These are phyloP conservation scores for Nectriaceae sp. DNA, from an alignment of 2,329 filamentous ascomycete species.

Conservation along the genomic window DNA sequence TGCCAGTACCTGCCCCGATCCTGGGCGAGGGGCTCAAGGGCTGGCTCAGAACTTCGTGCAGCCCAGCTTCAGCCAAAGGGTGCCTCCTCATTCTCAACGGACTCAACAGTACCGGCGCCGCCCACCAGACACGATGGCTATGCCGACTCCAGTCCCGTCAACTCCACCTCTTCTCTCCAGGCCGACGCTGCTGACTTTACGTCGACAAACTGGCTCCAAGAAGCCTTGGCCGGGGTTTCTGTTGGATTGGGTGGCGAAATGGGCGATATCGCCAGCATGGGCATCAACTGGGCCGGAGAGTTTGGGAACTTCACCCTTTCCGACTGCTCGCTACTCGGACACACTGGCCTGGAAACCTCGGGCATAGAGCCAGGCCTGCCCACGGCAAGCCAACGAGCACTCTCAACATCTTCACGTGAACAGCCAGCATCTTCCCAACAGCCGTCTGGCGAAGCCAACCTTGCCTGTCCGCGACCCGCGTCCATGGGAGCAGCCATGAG, in stretches of 20 bases:
- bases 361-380: too few species aligned
- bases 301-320: conserved; percentile 1
- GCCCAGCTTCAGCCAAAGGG: background rate
- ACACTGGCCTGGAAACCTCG: conserved; percentile 2
- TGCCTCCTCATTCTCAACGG: background rate
- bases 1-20: conserved; percentile 6
- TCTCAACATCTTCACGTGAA: too few species aligned
- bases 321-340: background rate
- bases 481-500: too few species aligned
- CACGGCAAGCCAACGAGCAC: background rate
- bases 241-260: too few species aligned
- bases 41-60: background rate
- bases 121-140: background rate
- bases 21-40: background rate
- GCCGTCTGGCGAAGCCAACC: too few species aligned
- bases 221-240: too few species aligned
- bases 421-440: too few species aligned
- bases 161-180: conserved; percentile 4
- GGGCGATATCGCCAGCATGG: too few species aligned
- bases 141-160: background rate
- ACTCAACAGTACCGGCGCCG: too few species aligned
- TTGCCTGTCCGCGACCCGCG: too few species aligned
- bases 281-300: background rate
- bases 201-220: background rate
- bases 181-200: conserved; percentile 4